Evolutionary conservation across 2,329 filamentous ascomycete genomes (phyloP).

Genomic region (Diaporthe destruens): DNA sequence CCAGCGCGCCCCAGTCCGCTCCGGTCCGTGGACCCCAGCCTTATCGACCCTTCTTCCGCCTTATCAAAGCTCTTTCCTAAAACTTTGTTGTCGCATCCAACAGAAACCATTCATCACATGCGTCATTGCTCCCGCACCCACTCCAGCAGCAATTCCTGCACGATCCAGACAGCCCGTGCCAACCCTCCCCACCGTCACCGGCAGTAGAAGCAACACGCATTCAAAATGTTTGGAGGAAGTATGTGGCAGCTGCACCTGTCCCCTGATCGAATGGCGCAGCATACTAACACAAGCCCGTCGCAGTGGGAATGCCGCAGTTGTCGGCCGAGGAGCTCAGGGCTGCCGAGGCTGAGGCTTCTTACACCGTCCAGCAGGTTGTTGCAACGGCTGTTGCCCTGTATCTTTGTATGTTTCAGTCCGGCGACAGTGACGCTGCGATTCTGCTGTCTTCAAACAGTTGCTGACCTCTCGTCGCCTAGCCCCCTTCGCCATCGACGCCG

Average conservation of each 20-base stretch:
- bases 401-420: slow-evolving; percentile 68
- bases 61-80: slow-evolving; percentile 31
- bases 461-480: slow-evolving; percentile 53
- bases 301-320: slow-evolving; percentile 77
- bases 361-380: slow-evolving; percentile 76
- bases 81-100: slow-evolving; percentile 35
- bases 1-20: neutral
- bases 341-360: slow-evolving; percentile 75
- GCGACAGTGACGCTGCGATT: neutral
- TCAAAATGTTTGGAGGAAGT: slow-evolving; percentile 75
- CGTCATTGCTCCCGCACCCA: slow-evolving; percentile 36
- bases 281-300: slow-evolving; percentile 28
- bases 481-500: slow-evolving; percentile 68
- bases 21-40: neutral
- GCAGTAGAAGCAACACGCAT: neutral
- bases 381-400: slow-evolving; percentile 78
- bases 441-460: neutral
- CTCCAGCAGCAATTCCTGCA: slow-evolving; percentile 12
- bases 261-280: neutral
- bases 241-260: slow-evolving; percentile 44
- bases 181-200: slow-evolving; percentile 7
- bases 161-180: neutral
- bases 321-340: slow-evolving; percentile 77
- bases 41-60: slow-evolving; percentile 16
- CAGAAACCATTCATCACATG: slow-evolving; percentile 34